A percentile compares a stretch with the other conserved stretches of the same genome.
Evolutionary conservation across 2,329 filamentous ascomycete genomes (phyloP).

Genomic region (Plenodomus lindquistii): DNA sequence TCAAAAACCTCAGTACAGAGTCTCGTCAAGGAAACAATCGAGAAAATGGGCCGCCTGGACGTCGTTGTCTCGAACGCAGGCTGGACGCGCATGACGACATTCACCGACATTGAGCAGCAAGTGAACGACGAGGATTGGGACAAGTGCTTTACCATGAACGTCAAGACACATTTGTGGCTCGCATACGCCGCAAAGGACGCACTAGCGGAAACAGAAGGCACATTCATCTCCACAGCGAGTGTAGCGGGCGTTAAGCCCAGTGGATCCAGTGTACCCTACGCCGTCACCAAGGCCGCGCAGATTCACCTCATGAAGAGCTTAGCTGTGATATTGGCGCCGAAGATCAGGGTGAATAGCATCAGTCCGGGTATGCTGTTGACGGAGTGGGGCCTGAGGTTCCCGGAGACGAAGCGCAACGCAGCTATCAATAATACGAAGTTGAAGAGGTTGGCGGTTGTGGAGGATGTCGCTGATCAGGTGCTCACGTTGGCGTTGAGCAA

Average conservation of each 20-base stretch:
- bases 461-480: slow-evolving; percentile 48
- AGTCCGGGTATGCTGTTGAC: slow-evolving; percentile 67
- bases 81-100: slow-evolving; percentile 65
- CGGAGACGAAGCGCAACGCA: slow-evolving; percentile 49
- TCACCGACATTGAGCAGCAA: slow-evolving; percentile 61
- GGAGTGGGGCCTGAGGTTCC: slow-evolving; percentile 55
- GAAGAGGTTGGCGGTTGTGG: slow-evolving; percentile 58
- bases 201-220: slow-evolving; percentile 62
- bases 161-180: slow-evolving; percentile 56
- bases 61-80: slow-evolving; percentile 58
- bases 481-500: slow-evolving; percentile 38
- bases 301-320: slow-evolving; percentile 69
- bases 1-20: slow-evolving; percentile 48
- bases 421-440: slow-evolving; percentile 50
- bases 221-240: slow-evolving; percentile 67
- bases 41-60: slow-evolving; percentile 53
- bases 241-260: slow-evolving; percentile 66
- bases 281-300: slow-evolving; percentile 76
- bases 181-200: slow-evolving; percentile 62
- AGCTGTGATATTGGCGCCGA: slow-evolving; percentile 64
- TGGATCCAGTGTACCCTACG: slow-evolving; percentile 72
- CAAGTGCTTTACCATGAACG: slow-evolving; percentile 67
- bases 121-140: slow-evolving; percentile 67
- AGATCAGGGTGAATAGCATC: slow-evolving; percentile 67
- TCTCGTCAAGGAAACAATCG: slow-evolving; percentile 50